Evolutionary conservation across 257 asterid genomes (phyloP).

Genomic region (Solanum bulbocastanum): DNA sequence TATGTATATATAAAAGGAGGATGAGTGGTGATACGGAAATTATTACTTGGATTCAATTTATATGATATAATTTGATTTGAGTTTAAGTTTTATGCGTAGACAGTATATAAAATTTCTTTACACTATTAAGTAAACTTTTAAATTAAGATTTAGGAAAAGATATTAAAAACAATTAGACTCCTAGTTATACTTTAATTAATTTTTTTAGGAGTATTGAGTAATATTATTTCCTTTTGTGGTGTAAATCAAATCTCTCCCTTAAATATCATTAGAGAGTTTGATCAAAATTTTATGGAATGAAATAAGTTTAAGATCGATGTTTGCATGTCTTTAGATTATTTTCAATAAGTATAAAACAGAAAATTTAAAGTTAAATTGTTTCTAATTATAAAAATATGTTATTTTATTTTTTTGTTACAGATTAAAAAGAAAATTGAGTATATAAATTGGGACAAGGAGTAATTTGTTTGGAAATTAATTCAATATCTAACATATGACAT

Average conservation of each 20-base stretch:
- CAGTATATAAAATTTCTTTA: neutral
- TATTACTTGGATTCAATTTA: neutral
- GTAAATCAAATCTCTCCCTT: neutral
- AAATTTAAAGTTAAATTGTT: too few species aligned
- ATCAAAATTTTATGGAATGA: neutral
- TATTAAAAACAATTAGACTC: neutral
- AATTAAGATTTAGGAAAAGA: neutral
- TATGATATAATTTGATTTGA: too few species aligned
- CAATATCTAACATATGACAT: neutral
- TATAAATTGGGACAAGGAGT: too few species aligned
- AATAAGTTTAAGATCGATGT: neutral
- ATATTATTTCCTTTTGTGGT: neutral
- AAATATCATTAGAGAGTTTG: neutral
- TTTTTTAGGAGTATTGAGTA: neutral
- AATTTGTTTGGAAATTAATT: neutral
- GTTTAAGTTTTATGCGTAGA: neutral
- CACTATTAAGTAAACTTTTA: too few species aligned
- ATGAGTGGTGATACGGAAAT: neutral
- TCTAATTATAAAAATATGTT: too few species aligned
- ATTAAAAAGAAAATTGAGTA: too few species aligned
- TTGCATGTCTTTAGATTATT: neutral
- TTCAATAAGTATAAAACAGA: too few species aligned
- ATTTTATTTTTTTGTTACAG: too few species aligned
- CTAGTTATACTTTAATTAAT: neutral
- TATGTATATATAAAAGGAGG: neutral